These are phyloP conservation scores for Komagataea norvegica DNA, from an alignment of 1,139 yeast genomes.

Conservation along the genomic window DNA sequence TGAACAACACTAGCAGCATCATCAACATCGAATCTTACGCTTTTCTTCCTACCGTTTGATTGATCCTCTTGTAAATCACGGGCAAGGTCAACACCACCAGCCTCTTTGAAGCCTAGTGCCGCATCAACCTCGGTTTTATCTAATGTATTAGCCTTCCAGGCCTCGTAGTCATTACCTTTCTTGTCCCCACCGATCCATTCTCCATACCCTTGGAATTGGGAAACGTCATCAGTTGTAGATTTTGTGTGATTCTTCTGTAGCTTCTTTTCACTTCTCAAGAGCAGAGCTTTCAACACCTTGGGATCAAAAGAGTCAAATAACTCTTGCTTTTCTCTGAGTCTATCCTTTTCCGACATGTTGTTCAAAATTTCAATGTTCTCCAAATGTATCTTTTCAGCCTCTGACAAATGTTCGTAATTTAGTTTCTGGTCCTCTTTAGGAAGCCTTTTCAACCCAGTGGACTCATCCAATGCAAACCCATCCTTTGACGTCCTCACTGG, in stretches of 20 bases:
- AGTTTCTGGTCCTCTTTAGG: conserved; percentile 19
- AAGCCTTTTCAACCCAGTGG: conserved; percentile 22
- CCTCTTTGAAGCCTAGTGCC: conserved; percentile 29
- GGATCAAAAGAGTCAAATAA: conserved; percentile 67
- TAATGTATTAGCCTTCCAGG: conserved; percentile 27
- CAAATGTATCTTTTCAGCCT: conserved; percentile 67
- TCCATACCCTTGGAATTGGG: conserved; percentile 63
- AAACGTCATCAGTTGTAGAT: conserved; percentile 45
- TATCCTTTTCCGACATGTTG: conserved; percentile 62
- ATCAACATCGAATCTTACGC: conserved; percentile 4
- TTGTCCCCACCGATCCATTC: conserved; percentile 71
- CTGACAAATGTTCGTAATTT: conserved; percentile 35
- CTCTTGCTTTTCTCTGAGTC: conserved; percentile 62
- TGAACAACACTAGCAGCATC: conserved; percentile 1
- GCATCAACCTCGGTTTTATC: conserved; percentile 30
- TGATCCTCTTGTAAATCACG: conserved; percentile 6
- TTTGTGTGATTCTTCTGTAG: conserved; percentile 28
- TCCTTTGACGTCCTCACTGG: conserved; percentile 7
- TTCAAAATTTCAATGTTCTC: conserved; percentile 67
- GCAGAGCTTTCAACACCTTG: conserved; percentile 51
- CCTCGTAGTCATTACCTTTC: conserved; percentile 30
- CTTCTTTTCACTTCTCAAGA: conserved; percentile 40
- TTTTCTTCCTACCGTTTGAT: conserved; percentile 11
- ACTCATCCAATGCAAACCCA: conserved; percentile 16
- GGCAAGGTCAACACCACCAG: background rate